Evolutionary conservation across 352 stramenopile genomes (phyloP), one percentile per base, ranked within the genome.

Genomic region (Phytophthora rubi): DNA sequence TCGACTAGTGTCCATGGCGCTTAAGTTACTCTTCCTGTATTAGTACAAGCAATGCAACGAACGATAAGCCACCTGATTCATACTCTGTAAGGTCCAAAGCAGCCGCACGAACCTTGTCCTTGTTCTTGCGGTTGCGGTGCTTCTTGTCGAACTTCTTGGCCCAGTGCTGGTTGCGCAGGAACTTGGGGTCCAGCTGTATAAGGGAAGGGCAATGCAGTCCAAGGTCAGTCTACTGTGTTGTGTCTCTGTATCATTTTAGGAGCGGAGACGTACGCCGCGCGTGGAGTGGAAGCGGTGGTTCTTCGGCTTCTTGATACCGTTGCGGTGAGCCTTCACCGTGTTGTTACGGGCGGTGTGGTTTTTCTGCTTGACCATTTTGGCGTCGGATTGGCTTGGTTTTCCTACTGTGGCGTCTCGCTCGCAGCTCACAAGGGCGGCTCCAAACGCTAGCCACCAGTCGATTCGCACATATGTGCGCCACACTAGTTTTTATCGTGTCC

Each of bases 231-330:
- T n/a, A 15, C 37, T 44, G 37, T 4, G 12, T 4, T 44, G 37
- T 44, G 12, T 44, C 3, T n/a, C 12, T 44, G 37, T n/a, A 44
- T 44, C 12, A 44, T n/a, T 44, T 42, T n/a, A 15, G 37, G 10
- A 44, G 47, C 18, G 18, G 9, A 28, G 23, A 93, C 88, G 67
- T 91, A 97, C 89, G 68, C 95, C 97, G 76, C 92, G 91, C 71
- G 94, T 98, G 52, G 90, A 98, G 71, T 98, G 86, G 83, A 98
- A 98, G 79, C 96, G 96, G 80, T 95, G 92, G 77, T 92, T 91
- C 84, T 98, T 98, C 71, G 93, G 93, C 92, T 98, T 99, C 85
- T 98, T 98, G 83, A 99, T 99, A 73, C 97, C 97, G 80, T 98
- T 99, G 80, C 89, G 89, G 81, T 99, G 95, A 59, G 96, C 97